Evolutionary conservation across 495 filamentous ascomycete genomes (phyloP).

Genomic region (Penicillium alfredii): DNA sequence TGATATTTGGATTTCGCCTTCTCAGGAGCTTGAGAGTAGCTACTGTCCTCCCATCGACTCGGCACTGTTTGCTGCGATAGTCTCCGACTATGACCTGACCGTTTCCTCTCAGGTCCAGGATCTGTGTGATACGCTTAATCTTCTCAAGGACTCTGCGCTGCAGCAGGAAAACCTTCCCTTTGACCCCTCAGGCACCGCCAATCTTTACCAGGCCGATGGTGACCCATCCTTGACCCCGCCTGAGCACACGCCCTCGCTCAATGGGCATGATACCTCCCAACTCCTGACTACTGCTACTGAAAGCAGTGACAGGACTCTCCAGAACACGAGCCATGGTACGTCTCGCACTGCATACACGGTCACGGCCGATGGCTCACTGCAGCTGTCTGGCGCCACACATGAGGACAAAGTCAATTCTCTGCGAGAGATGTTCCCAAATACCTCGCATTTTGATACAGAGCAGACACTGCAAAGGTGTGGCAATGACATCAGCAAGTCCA

Average conservation of each 20-base stretch:
- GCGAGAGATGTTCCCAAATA: constrained; percentile 60
- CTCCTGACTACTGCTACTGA: no score
- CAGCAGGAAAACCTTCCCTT: constrained; percentile 66
- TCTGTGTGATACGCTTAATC: constrained; percentile 50
- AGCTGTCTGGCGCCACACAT: constrained; percentile 46
- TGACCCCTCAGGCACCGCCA: constrained; percentile 63
- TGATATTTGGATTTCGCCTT: no score
- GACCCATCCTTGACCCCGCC: no score
- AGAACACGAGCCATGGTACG: no score
- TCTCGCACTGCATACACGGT: constrained; percentile 26
- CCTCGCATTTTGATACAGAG: constrained; percentile 57
- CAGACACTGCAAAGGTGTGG: constrained; percentile 58
- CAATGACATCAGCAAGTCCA: constrained; percentile 57
- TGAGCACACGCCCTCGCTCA: no score
- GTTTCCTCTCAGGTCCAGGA: constrained; percentile 42
- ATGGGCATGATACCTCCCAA: no score
- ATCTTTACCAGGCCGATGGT: constrained; percentile 17
- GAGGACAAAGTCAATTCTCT: constrained; percentile 54
- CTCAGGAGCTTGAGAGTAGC: constrained; percentile 39
- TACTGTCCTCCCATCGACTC: constrained; percentile 61
- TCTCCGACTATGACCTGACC: constrained; percentile 56
- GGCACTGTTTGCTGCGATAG: constrained; percentile 59
- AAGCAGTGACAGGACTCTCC: no score
- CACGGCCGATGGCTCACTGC: constrained; percentile 25
- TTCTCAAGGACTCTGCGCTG: constrained; percentile 52